These are phyloP conservation scores for Macroventuria anomochaeta DNA, from an alignment of 2,329 filamentous ascomycete species.

Conservation along the genomic window DNA sequence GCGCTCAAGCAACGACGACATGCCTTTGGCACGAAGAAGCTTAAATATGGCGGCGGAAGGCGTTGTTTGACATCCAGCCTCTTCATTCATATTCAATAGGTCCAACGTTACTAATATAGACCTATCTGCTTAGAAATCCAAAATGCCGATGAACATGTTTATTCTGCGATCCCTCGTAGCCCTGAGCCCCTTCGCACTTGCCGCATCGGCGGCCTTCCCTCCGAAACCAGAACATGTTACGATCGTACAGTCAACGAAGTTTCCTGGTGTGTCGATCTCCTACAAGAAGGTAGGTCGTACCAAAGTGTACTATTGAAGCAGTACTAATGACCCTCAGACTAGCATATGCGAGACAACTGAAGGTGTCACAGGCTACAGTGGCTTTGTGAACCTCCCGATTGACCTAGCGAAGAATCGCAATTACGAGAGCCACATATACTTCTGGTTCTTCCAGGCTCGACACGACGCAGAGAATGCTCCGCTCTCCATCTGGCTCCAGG, in stretches of 20 bases:
- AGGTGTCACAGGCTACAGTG: constrained; percentile 60
- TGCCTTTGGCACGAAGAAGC: background rate
- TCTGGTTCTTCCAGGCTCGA: constrained; percentile 29
- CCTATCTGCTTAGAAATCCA: background rate
- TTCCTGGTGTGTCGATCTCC: constrained; percentile 17
- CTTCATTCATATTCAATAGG: background rate
- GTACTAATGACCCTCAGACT: constrained; percentile 7
- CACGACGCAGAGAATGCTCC: constrained; percentile 22
- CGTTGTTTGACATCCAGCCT: background rate
- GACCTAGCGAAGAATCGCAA: constrained; percentile 8
- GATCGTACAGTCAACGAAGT: constrained; percentile 11
- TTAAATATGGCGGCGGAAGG: constrained; percentile 3
- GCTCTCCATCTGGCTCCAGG: constrained; percentile 24
- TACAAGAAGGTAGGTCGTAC: constrained; percentile 23
- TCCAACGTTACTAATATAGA: background rate
- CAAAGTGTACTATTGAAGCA: background rate
- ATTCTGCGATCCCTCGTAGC: background rate
- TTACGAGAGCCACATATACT: constrained; percentile 28
- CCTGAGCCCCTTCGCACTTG: background rate
- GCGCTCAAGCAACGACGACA: background rate
- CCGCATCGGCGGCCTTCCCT: background rate
- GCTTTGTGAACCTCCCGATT: constrained; percentile 61
- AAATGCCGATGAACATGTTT: background rate
- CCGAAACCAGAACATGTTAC: background rate
- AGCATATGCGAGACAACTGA: constrained; percentile 60